Conservation (phyloP, 345 rosid genomes). For the Lumnitzera littorea region DNA sequence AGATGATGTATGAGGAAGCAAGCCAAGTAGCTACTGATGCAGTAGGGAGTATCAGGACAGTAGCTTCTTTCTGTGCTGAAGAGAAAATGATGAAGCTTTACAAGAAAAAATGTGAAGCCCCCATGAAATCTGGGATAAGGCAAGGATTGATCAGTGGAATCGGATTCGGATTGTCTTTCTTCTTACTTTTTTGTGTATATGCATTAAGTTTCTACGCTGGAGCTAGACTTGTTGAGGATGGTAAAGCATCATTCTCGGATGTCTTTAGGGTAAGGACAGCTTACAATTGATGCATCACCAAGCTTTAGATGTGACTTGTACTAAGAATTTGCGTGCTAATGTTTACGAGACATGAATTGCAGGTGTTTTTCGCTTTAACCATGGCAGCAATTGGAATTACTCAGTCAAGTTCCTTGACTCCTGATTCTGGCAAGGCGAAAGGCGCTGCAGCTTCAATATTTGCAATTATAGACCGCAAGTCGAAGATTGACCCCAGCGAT, state of each 20-base stretch:
- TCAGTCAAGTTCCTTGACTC: constrained; percentile 58
- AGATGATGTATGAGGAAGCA: constrained; percentile 85
- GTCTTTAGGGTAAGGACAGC: constrained; percentile 46
- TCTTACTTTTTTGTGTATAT: constrained; percentile 42
- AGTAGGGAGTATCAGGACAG: constrained; percentile 81
- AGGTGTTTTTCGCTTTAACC: constrained; percentile 74
- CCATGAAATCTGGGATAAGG: constrained; percentile 56
- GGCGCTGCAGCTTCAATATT: constrained; percentile 65
- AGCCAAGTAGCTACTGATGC: constrained; percentile 90
- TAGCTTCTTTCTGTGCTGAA: constrained; percentile 82
- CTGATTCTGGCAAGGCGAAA: constrained; percentile 57
- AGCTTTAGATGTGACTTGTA: background rate
- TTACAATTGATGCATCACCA: background rate
- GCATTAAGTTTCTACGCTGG: constrained; percentile 75
- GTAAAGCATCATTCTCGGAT: constrained; percentile 43
- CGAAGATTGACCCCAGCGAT: constrained; percentile 60
- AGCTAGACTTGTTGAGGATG: constrained; percentile 49
- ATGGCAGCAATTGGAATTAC: constrained; percentile 59
- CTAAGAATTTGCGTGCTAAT: background rate
- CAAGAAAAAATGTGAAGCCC: constrained; percentile 70
- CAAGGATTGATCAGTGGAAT: constrained; percentile 64
- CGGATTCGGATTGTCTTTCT: constrained; percentile 63
- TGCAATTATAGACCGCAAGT: constrained; percentile 49
- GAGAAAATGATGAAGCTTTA: constrained; percentile 74
- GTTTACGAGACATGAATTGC: background rate